phyloP scores from a whole-genome alignment of 352 stramenopile genomes.

The Pythium aristosporum region DNA sequence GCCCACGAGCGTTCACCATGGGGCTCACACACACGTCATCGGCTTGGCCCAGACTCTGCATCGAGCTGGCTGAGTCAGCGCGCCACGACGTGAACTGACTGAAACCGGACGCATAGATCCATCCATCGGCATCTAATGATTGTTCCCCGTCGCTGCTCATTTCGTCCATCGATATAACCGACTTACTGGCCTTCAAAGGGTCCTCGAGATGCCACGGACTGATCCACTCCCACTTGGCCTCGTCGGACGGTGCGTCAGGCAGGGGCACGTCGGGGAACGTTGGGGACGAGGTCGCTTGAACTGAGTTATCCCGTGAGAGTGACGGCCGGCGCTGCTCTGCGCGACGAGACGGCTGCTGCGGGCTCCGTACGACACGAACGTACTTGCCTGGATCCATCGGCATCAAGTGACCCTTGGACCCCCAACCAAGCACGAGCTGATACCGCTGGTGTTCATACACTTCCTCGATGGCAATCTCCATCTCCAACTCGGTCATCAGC shows the following conservation, averaged over 20 bases:
- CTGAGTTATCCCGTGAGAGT: slow-evolving; percentile 15
- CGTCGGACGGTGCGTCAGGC: slow-evolving; percentile 24
- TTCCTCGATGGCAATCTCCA: slow-evolving; percentile 36
- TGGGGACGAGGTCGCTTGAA: slow-evolving; percentile 42
- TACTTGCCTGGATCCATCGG: slow-evolving; percentile 73
- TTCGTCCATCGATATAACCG: neutral
- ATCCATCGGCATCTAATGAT: slow-evolving; percentile 42
- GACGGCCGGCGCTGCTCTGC: slow-evolving; percentile 6
- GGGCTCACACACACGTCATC: slow-evolving; percentile 19
- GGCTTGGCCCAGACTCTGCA: slow-evolving; percentile 9
- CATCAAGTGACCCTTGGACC: slow-evolving; percentile 70
- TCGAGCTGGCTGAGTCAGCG: slow-evolving; percentile 8
- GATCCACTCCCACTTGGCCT: slow-evolving; percentile 60
- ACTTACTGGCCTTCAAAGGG: slow-evolving; percentile 4
- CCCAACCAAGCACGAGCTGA: slow-evolving; percentile 69
- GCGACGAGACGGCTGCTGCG: neutral
- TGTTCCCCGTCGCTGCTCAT: neutral
- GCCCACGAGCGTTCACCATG: slow-evolving; percentile 23
- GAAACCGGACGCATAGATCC: slow-evolving; percentile 68
- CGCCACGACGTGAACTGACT: slow-evolving; percentile 41
- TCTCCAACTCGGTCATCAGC: neutral
- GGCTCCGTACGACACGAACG: slow-evolving; percentile 37
- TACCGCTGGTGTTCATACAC: slow-evolving; percentile 75
- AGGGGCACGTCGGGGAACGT: slow-evolving; percentile 60
- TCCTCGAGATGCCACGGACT: slow-evolving; percentile 72